Percentiles rank a stretch among this genome's conserved stretches.
phyloP scores from a whole-genome alignment of 2,329 filamentous ascomycete species.

The Talaromyces sp. region DNA sequence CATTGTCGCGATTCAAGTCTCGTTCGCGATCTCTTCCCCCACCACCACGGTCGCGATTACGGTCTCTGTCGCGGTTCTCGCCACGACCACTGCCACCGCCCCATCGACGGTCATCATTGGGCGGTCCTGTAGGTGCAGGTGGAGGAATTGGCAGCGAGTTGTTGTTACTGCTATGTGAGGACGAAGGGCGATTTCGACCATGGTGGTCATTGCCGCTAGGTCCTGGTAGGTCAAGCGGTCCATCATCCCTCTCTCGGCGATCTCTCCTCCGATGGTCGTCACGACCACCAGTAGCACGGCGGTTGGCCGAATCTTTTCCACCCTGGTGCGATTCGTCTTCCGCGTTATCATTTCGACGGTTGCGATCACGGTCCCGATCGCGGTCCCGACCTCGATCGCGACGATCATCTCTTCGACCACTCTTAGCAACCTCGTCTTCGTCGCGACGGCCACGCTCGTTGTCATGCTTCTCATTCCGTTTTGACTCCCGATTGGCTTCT shows the following conservation, averaged over 20 bases:
- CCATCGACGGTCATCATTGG: conserved; percentile 36
- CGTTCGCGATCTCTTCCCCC: conserved; percentile 29
- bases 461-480: conserved; percentile 32
- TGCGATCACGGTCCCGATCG: conserved; percentile 36
- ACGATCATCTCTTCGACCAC: conserved; percentile 36
- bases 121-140: conserved; percentile 20
- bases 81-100: conserved; percentile 33
- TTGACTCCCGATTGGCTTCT: conserved; percentile 32
- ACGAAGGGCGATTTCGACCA: conserved; percentile 34
- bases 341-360: conserved; percentile 31
- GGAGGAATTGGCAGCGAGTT: conserved; percentile 28
- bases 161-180: conserved; percentile 30
- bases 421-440: conserved; percentile 29
- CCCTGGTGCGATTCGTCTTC: conserved; percentile 27
- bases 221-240: conserved; percentile 21
- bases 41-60: conserved; percentile 35
- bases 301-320: conserved; percentile 29
- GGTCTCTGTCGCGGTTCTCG: conserved; percentile 33
- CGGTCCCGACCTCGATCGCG: conserved; percentile 34
- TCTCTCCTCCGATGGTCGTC: conserved; percentile 37
- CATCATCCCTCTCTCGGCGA: conserved; percentile 37
- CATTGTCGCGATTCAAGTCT: conserved; percentile 35
- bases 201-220: conserved; percentile 29
- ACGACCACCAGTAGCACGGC: conserved; percentile 31
- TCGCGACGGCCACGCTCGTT: conserved; percentile 25